Evolutionary conservation across 1,284 basidiomycete genomes (phyloP).

Genomic region (Fistulinella staudtii): DNA sequence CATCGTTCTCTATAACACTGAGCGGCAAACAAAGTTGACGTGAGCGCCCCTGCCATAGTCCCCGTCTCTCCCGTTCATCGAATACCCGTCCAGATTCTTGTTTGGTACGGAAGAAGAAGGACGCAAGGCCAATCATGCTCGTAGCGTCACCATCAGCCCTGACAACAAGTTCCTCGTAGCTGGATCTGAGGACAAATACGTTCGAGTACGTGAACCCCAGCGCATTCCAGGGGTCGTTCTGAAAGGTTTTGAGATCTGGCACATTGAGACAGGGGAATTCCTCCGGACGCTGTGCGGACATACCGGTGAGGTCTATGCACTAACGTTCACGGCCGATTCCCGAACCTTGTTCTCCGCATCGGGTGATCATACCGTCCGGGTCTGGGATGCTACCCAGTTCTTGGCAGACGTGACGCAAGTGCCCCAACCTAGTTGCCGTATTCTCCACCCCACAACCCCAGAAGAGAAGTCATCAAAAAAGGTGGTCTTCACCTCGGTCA

Average conservation of each 20-base stretch:
- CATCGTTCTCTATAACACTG: conserved; percentile 30
- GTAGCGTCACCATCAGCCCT: conserved; percentile 32
- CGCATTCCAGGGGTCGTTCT: neutral
- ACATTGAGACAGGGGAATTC: conserved; percentile 21
- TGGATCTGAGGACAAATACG: conserved; percentile 31
- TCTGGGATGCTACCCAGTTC: conserved; percentile 31
- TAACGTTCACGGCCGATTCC: conserved; percentile 32
- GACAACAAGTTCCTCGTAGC: conserved; percentile 29
- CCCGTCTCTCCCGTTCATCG: conserved; percentile 1
- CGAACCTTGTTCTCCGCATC: conserved; percentile 32
- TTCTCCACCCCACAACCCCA: conserved; percentile 17
- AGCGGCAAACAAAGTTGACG: conserved; percentile 28
- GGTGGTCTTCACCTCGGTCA: conserved; percentile 30
- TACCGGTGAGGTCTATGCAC: conserved; percentile 28
- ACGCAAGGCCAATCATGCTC: conserved; percentile 29
- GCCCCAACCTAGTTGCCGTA: conserved; percentile 19
- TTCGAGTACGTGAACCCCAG: conserved; percentile 24
- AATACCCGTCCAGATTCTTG: conserved; percentile 19
- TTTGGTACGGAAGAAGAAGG: conserved; percentile 25
- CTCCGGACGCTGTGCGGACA: conserved; percentile 31
- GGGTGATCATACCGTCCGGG: conserved; percentile 29
- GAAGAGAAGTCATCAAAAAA: conserved; percentile 19
- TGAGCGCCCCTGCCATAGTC: conserved; percentile 9
- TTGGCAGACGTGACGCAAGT: conserved; percentile 16
- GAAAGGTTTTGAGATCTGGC: conserved; percentile 24